Evolutionary conservation across 2,329 filamentous ascomycete species (phyloP).

Genomic region (Endoconidiophora laricicola): DNA sequence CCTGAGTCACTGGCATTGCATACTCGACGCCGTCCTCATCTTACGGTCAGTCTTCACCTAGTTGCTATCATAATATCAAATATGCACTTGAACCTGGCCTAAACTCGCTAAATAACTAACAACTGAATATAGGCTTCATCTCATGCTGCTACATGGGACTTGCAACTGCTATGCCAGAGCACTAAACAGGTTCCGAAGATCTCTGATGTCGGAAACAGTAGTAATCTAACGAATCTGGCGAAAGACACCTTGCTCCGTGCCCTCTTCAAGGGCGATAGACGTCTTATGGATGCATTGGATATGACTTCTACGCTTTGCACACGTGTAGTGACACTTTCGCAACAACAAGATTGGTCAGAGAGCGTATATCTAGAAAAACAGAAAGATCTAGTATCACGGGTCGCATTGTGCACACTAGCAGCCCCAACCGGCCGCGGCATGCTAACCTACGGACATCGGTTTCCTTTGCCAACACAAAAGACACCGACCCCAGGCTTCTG

Average conservation of each 20-base stretch:
- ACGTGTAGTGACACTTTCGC: constrained; percentile 59
- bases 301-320: constrained; percentile 75
- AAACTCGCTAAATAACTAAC: constrained; percentile 3
- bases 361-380: constrained; percentile 80
- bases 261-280: constrained; percentile 81
- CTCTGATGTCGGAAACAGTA: too few relatives aligned
- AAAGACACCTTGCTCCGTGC: constrained; percentile 59
- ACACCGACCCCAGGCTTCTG: constrained; percentile 84
- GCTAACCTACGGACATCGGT: constrained; percentile 72
- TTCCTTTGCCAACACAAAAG: constrained; percentile 82
- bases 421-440: constrained; percentile 77
- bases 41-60: constrained; percentile 25
- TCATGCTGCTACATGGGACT: constrained; percentile 55
- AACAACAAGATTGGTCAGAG: constrained; percentile 65
- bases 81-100: background rate
- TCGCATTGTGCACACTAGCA: constrained; percentile 75
- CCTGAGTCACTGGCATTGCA: too few relatives aligned
- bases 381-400: constrained; percentile 71
- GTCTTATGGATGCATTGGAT: constrained; percentile 69
- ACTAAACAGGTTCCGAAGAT: constrained; percentile 17
- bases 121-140: constrained; percentile 22
- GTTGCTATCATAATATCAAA: background rate
- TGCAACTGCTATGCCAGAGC: constrained; percentile 58
- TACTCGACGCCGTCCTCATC: too few relatives aligned
- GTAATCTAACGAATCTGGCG: too few relatives aligned